Base-by-base conservation (phyloP, 2,329 filamentous ascomycete species). In the Ophiosphaerella narmari region DNA sequence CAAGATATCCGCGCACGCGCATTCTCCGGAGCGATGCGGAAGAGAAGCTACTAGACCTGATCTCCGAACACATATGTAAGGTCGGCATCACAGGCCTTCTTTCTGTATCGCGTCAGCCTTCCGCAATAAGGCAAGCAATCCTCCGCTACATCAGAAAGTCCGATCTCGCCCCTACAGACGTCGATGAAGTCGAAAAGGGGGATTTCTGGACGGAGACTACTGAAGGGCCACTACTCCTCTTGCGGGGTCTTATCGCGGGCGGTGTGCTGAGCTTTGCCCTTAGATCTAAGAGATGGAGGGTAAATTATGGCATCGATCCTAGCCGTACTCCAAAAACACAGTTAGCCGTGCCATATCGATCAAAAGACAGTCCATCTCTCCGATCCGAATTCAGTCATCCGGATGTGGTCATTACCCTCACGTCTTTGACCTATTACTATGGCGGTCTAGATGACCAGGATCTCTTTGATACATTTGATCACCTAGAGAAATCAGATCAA, bases 311-410 rank as follows among this genome's bases (percentile, higher is more conserved):
- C 0, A 71, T 81, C 2, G 77, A 83, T 57, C 55, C 60, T 0
- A 40, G 13, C 8, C 55, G 61, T 9, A 59, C 85, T 83, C 57
- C 87, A 86, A 56, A 84, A 85, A 60, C 50, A 16, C 32, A 48
- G 39, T 48, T 65, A 13, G 63, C 62, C 0, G 86, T 89, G 0
- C 87, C 86, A 0, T 89, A 80, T 44, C 76, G 82, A 12, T 84
- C 85, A 0, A 88, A 89, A 52, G 86, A 85, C 1, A 75, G 80
- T 1, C 86, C 86, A 0, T 80, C 79, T 0, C 78, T 82, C 0
- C 78, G 82, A 11, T 81, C 85, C 0, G 86, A 90, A 60, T 90
- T 81, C 61, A 83, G 85, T 0, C 86, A 90, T 53, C 85, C 48
- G 4, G 52, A 55, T n/a, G 45, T 52, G 2, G 45, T 46, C 12